phyloP scores from a whole-genome alignment of 257 asterid genomes.

The Thymus mandschuricus region DNA sequence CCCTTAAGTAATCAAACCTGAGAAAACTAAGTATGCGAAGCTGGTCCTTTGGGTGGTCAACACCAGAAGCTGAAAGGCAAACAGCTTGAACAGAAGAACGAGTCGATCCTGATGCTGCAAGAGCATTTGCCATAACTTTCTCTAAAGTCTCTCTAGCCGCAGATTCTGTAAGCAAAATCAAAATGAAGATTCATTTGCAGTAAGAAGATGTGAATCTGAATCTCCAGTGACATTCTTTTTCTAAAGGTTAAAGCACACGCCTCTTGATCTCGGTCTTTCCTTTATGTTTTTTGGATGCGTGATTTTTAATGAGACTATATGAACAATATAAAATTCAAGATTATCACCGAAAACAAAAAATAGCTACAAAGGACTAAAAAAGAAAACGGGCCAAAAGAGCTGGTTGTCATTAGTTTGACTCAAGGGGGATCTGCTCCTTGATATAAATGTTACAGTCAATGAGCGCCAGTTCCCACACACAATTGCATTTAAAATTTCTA shows the following conservation, averaged over 20 bases:
- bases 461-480: not conserved
- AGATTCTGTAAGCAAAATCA: conserved; percentile 49
- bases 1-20: conserved; percentile 48
- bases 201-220: not conserved
- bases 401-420: not conserved
- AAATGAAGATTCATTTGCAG: conserved; percentile 21
- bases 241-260: not conserved
- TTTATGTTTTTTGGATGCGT: not conserved
- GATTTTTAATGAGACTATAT: not conserved
- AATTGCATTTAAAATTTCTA: not conserved
- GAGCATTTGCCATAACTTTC: conserved; percentile 85
- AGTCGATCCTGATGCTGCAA: conserved; percentile 60
- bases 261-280: not conserved
- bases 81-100: conserved; percentile 75
- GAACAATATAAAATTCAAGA: not conserved
- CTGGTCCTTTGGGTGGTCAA: conserved; percentile 77
- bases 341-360: not conserved
- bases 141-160: conserved; percentile 80
- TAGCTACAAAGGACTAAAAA: not conserved
- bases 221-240: not conserved
- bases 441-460: too few species aligned
- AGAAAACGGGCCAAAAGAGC: not conserved
- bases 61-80: conserved; percentile 84
- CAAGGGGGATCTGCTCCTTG: not conserved
- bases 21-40: conserved; percentile 71